Percentiles rank a stretch among this genome's conserved stretches.
Evolutionary conservation across 345 rosid genomes (phyloP).

Genomic region (Atalantia buxifolia): DNA sequence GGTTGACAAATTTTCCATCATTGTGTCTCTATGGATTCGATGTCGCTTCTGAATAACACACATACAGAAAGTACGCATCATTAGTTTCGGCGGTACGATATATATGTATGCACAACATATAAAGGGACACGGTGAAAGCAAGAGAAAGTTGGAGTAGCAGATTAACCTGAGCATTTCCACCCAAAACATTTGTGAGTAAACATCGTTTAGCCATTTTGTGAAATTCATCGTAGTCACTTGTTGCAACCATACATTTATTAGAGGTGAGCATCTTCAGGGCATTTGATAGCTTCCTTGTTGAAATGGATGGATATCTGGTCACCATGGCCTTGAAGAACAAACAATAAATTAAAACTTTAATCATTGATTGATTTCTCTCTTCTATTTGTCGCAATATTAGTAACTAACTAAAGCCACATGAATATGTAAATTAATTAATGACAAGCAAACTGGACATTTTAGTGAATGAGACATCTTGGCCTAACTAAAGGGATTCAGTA

Average conservation of each 20-base stretch:
- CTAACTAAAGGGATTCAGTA: neutral
- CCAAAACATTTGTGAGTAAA: slow-evolving; percentile 53
- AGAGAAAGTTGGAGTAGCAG: neutral
- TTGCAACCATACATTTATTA: slow-evolving; percentile 82
- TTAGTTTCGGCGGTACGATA: neutral
- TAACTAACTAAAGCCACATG: neutral
- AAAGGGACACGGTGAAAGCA: neutral
- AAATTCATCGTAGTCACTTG: slow-evolving; percentile 77
- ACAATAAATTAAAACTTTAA: neutral
- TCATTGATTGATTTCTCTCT: neutral
- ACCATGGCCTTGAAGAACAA: slow-evolving; percentile 70
- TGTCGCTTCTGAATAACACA: slow-evolving; percentile 46
- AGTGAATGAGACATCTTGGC: neutral
- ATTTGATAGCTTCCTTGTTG: slow-evolving; percentile 69
- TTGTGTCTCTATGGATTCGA: slow-evolving; percentile 49
- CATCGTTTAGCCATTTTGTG: slow-evolving; percentile 63
- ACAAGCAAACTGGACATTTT: neutral
- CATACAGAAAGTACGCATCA: neutral
- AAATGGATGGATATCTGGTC: slow-evolving; percentile 68
- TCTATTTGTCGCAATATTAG: neutral
- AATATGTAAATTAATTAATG: too few species aligned
- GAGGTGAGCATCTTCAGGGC: slow-evolving; percentile 64
- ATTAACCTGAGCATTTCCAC: slow-evolving; percentile 75
- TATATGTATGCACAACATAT: neutral
- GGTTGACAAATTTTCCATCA: slow-evolving; percentile 51